Percentiles rank a stretch among this genome's conserved stretches.
phyloP scores from a whole-genome alignment of 768 basidiomycete genomes.

The Boletus rex-veris region DNA sequence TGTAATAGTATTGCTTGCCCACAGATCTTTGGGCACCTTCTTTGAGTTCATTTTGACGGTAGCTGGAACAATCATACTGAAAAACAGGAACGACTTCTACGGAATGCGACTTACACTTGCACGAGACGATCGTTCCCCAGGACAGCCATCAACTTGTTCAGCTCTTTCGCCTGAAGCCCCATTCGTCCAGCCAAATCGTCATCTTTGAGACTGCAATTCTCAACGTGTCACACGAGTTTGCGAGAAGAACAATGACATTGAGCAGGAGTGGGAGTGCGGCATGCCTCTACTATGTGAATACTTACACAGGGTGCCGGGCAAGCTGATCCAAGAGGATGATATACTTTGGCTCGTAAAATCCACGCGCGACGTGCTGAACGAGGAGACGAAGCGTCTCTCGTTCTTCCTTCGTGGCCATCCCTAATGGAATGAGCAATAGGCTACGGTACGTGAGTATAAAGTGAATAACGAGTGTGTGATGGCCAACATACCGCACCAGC shows the following conservation, averaged over 20 bases:
- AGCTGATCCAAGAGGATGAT: slow-evolving; percentile 94
- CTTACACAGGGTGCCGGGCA: slow-evolving; percentile 92
- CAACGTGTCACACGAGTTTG: slow-evolving; percentile 18
- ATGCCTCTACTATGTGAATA: slow-evolving; percentile 36
- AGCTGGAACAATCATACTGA: slow-evolving; percentile 41
- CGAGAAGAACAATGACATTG: slow-evolving; percentile 12
- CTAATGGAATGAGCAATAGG: not conserved
- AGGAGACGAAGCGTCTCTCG: slow-evolving; percentile 80
- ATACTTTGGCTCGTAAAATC: slow-evolving; percentile 92
- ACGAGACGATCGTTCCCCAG: slow-evolving; percentile 77
- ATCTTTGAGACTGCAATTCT: slow-evolving; percentile 71
- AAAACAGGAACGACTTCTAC: not conserved
- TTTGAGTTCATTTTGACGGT: slow-evolving; percentile 88
- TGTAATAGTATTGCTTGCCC: slow-evolving; percentile 91
- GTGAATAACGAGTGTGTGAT: not conserved
- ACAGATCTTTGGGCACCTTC: slow-evolving; percentile 86
- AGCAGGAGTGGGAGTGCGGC: slow-evolving; percentile 16
- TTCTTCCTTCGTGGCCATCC: slow-evolving; percentile 72
- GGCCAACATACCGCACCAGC: too few species aligned
- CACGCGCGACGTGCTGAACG: slow-evolving; percentile 88
- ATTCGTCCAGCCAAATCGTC: slow-evolving; percentile 90
- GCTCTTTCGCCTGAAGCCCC: slow-evolving; percentile 85
- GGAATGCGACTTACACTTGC: slow-evolving; percentile 53
- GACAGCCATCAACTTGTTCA: slow-evolving; percentile 84
- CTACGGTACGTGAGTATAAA: too few species aligned